phyloP scores from a whole-genome alignment of 2,329 filamentous ascomycete species.

The Aspergillus spinulosporus region DNA sequence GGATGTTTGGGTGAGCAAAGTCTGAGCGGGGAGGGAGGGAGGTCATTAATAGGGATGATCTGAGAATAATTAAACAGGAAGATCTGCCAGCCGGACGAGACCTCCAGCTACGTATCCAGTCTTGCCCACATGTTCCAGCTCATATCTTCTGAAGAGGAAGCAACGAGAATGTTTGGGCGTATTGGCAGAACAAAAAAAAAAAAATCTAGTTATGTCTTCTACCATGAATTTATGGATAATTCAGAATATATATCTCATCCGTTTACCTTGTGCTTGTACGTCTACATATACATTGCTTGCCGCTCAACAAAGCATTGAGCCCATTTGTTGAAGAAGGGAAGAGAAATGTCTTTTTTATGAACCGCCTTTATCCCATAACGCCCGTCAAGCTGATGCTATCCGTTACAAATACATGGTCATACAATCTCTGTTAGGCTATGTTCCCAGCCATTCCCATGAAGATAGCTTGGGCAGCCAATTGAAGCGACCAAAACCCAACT shows the following conservation, averaged over 20 bases:
- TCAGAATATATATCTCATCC: no score
- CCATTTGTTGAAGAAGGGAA: background rate
- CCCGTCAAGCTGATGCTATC: slow-evolving; percentile 8
- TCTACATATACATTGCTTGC: background rate
- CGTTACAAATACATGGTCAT: slow-evolving; percentile 21
- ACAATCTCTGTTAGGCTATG: slow-evolving; percentile 49
- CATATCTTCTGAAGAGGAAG: no score
- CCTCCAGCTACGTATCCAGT: background rate
- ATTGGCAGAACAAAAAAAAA: no score
- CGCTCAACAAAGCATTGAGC: background rate
- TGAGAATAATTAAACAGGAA: slow-evolving; percentile 10
- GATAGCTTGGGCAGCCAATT: slow-evolving; percentile 86
- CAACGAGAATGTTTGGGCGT: no score
- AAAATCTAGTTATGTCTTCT: no score
- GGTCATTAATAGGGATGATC: slow-evolving; percentile 10
- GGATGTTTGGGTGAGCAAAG: background rate
- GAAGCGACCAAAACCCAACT: slow-evolving; percentile 93
- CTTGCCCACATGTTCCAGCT: background rate
- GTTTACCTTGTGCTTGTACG: no score
- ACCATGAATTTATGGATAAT: no score
- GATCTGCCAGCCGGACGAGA: slow-evolving; percentile 5
- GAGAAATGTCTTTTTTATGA: slow-evolving; percentile 15
- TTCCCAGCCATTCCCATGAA: slow-evolving; percentile 95
- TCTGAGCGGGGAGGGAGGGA: slow-evolving; percentile 12
- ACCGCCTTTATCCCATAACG: slow-evolving; percentile 16